phyloP scores from a whole-genome alignment of 1,139 yeast genomes.

The Geotrichum klebahnii region DNA sequence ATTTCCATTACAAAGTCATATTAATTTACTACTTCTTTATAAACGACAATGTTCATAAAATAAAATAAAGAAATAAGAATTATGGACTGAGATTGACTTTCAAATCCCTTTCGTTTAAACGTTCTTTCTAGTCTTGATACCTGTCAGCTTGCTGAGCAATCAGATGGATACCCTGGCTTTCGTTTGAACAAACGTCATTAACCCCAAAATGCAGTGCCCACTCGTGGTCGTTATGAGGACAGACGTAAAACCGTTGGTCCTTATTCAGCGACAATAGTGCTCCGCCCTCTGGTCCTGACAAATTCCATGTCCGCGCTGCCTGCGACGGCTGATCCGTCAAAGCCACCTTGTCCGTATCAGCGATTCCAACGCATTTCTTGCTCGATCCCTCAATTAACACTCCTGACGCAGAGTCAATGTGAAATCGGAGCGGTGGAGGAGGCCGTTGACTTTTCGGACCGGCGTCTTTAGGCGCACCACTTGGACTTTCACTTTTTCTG shows the following conservation, averaged over 20 bases:
- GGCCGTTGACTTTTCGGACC: background rate
- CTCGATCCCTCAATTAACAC: background rate
- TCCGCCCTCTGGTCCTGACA: background rate
- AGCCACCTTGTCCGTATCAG: background rate
- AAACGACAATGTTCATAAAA: too few species aligned
- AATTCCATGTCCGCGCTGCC: background rate
- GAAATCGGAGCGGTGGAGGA: background rate
- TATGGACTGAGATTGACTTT: too few species aligned
- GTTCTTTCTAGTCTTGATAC: too few species aligned
- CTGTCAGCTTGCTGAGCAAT: background rate
- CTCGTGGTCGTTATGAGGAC: background rate
- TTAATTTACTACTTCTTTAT: too few species aligned
- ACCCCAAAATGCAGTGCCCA: conserved; percentile 7
- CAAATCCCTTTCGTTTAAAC: too few species aligned
- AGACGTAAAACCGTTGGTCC: background rate
- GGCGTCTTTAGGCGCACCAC: background rate
- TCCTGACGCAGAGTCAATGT: background rate
- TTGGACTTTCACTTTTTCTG: too few species aligned
- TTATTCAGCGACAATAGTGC: background rate
- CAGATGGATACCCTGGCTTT: background rate
- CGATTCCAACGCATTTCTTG: background rate
- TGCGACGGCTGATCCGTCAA: background rate
- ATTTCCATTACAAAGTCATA: too few species aligned
- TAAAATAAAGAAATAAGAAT: too few species aligned
- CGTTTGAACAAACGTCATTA: conserved; percentile 1